phyloP scores from a whole-genome alignment of 108 stramenopile genomes.

The Cyclostephanos invisitatus region DNA sequence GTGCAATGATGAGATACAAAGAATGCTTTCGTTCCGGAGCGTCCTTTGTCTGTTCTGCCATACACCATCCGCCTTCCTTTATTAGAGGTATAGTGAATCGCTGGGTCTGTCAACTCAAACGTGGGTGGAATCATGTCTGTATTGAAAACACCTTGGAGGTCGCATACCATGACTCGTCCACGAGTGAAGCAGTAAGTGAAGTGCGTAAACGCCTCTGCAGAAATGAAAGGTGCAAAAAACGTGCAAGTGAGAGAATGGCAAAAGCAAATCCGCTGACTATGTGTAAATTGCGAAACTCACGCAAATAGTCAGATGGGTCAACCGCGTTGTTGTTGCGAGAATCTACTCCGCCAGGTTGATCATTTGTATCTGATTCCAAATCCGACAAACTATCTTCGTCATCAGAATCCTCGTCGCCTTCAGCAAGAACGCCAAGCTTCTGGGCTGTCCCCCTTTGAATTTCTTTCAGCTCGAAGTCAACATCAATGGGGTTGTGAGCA shows the following conservation, averaged over 20 bases:
- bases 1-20: conserved; percentile 64
- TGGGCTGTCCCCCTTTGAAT: conserved; percentile 8
- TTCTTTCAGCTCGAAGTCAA: conserved; percentile 39
- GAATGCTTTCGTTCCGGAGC: conserved; percentile 50
- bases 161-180: conserved; percentile 53
- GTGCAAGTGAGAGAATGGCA: not conserved
- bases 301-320: conserved; percentile 58
- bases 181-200: conserved; percentile 58
- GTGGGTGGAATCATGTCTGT: conserved; percentile 54
- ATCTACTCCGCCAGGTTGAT: not conserved
- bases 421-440: conserved; percentile 24
- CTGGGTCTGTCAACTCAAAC: conserved; percentile 69
- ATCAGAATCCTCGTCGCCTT: conserved; percentile 52
- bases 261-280: not conserved
- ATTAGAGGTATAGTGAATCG: conserved; percentile 53
- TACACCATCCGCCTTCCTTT: conserved; percentile 46
- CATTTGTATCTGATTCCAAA: conserved; percentile 20
- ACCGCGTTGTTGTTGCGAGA: not conserved
- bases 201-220: conserved; percentile 47
- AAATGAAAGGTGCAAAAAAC: not conserved
- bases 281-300: not conserved
- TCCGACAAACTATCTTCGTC: conserved; percentile 38
- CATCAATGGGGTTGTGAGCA: conserved; percentile 39
- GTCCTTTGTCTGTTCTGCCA: conserved; percentile 62
- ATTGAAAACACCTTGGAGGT: conserved; percentile 65